These are phyloP conservation scores for Elsinoe arachidis DNA, from an alignment of 2,329 filamentous ascomycete species.

Conservation along the genomic window DNA sequence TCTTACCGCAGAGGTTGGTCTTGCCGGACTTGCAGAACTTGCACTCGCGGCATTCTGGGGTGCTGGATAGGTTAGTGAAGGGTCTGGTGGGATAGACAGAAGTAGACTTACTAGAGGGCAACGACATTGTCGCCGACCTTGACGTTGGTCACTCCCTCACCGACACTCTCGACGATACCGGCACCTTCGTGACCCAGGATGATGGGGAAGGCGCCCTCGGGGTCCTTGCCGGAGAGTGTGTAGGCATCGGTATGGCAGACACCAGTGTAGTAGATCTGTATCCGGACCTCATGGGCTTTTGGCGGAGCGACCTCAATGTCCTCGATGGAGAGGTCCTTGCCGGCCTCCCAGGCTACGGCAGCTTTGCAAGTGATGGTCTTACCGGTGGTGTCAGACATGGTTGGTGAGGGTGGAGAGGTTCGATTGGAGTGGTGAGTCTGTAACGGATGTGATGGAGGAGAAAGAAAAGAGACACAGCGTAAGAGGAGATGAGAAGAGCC, in stretches of 20 bases:
- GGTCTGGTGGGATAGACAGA: not conserved
- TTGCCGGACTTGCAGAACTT: slow-evolving; percentile 99
- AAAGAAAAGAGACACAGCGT: not conserved
- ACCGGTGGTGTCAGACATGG: slow-evolving; percentile 42
- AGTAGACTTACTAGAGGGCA: slow-evolving; percentile 63
- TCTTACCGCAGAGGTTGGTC: slow-evolving; percentile 98
- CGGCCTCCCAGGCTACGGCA: slow-evolving; percentile 94
- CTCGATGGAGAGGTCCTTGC: slow-evolving; percentile 80
- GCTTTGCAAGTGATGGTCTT: slow-evolving; percentile 87
- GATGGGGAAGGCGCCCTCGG: slow-evolving; percentile 87
- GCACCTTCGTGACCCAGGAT: slow-evolving; percentile 86
- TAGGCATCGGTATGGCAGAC: slow-evolving; percentile 99
- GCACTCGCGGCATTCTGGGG: slow-evolving; percentile 93
- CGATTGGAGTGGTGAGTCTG: not conserved
- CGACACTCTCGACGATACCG: slow-evolving; percentile 85
- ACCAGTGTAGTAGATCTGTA: slow-evolving; percentile 94
- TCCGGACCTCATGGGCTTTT: slow-evolving; percentile 87
- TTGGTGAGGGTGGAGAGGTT: not conserved
- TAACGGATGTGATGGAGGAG: not conserved
- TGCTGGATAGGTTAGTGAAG: slow-evolving; percentile 48
- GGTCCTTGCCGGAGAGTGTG: slow-evolving; percentile 91
- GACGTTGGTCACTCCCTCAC: slow-evolving; percentile 88
- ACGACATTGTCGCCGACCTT: slow-evolving; percentile 89
- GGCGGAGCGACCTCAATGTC: slow-evolving; percentile 87
- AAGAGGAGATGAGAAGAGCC: not conserved